Evolutionary conservation across 2,329 filamentous ascomycete species (phyloP), one percentile per base, ranked within the genome.

Genomic region (Beauveria bassiana): DNA sequence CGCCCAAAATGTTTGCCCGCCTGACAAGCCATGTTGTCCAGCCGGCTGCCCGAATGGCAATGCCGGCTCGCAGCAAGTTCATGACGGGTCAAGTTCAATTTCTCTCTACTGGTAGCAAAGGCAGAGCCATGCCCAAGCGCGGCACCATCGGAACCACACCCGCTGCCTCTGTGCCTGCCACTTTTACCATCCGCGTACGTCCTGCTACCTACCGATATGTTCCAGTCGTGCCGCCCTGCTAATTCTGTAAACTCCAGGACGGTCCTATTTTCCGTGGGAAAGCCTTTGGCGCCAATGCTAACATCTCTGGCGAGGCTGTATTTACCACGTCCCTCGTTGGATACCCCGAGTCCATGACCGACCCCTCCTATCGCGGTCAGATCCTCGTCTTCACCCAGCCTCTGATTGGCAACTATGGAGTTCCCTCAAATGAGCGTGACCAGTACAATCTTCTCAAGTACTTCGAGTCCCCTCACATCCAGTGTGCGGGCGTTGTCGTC

Each of bases 351-450:
- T 97, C 89, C 53, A 87, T 93, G 82, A 93, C 90, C 70, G 90
- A 93, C 70, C 90, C 90, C 59, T 93, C 90, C 22, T 93, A 93
- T 79, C 88, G 89, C 67, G 90, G 95, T 68, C 95, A 99, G 81
- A 98, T 99, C 68, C 83, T 99, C 69, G 93, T 98, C 77, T 97
- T 98, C 82, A 99, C 95, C 67, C 93, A 97, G 75, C 95, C 95
- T 42, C 80, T 99, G 68, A 97, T 99, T 71, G 95, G 95, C 73
- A 99, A 99, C 84, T 99, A 99, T 74, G 95, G 95, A 69, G 93
- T 99, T 20, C 95, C 95, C 18, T 96, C 92, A 38, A 86, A 82
- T 66, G 84, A 87, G 70, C 88, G 91, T 66, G 95, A 99, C 75
- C 80, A 93, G 75, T 90, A 86, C 76, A 95, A 95, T 69, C 85